These are phyloP conservation scores for Pseudogymnoascus sp. DNA, from an alignment of 2,329 filamentous ascomycete genomes.

Conservation along the genomic window DNA sequence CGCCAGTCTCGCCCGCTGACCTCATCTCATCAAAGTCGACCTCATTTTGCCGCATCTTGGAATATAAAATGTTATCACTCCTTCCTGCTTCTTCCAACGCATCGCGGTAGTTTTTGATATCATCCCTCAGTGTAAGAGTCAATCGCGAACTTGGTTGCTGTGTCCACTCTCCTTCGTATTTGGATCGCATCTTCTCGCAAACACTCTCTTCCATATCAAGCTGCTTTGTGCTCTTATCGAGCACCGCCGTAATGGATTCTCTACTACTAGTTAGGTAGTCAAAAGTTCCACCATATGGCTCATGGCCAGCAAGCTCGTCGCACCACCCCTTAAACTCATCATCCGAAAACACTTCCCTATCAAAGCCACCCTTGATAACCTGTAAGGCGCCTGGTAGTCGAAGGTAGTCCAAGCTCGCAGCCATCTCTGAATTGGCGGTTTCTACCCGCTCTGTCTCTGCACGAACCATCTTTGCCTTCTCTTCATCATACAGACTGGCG, in stretches of 20 bases:
- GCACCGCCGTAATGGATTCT: conserved; percentile 59
- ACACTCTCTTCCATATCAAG: conserved; percentile 96
- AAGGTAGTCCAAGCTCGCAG: conserved; percentile 86
- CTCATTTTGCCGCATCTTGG: conserved; percentile 79
- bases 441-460: conserved; percentile 93
- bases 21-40: conserved; percentile 93
- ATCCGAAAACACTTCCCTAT: conserved; percentile 81
- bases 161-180: conserved; percentile 93
- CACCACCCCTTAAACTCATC: conserved; percentile 93
- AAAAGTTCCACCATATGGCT: conserved; percentile 70
- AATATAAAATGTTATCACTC: conserved; percentile 77
- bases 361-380: conserved; percentile 85
- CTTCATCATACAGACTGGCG: conserved; percentile 94
- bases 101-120: conserved; percentile 80
- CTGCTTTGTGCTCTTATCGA: conserved; percentile 80
- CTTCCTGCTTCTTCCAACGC: conserved; percentile 82
- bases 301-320: conserved; percentile 80
- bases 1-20: conserved; percentile 74
- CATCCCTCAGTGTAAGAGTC: conserved; percentile 77
- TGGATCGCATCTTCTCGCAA: conserved; percentile 98
- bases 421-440: conserved; percentile 90
- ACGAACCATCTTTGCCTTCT: conserved; percentile 91
- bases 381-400: conserved; percentile 84
- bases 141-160: conserved; percentile 90
- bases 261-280: conserved; percentile 74